A percentile compares a stretch with the other conserved stretches of the same genome.
Conservation (phyloP, 495 filamentous ascomycete species). For the Podospora anserina region DNA sequence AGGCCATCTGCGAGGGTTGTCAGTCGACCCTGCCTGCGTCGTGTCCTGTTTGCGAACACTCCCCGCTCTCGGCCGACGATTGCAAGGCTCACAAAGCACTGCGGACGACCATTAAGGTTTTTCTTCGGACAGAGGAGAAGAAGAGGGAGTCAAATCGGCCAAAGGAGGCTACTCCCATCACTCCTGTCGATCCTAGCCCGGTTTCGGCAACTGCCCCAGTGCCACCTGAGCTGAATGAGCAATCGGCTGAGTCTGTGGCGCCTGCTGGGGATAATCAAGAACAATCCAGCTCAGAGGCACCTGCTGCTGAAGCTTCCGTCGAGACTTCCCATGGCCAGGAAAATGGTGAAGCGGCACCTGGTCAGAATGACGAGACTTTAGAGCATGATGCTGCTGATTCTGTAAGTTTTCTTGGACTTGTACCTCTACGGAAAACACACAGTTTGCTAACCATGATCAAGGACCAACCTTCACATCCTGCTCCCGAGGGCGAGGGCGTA, state of each 20-base stretch:
- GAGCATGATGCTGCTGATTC: slow-evolving; percentile 6
- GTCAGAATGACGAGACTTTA: slow-evolving; percentile 9
- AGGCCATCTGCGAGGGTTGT: slow-evolving; percentile 87
- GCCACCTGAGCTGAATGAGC: slow-evolving; percentile 13
- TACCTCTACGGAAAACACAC: not conserved
- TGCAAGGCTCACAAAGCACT: slow-evolving; percentile 87
- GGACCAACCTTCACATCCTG: slow-evolving; percentile 16
- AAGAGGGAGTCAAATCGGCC: slow-evolving; percentile 63
- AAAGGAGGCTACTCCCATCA: slow-evolving; percentile 47
- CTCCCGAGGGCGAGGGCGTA: slow-evolving; percentile 8
- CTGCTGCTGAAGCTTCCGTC: slow-evolving; percentile 13
- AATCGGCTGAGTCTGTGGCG: slow-evolving; percentile 8
- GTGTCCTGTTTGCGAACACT: slow-evolving; percentile 91
- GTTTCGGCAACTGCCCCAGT: slow-evolving; percentile 25
- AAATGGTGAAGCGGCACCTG: slow-evolving; percentile 20
- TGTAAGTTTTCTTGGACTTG: slow-evolving; percentile 9
- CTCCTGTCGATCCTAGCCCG: slow-evolving; percentile 40
- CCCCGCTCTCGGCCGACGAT: slow-evolving; percentile 75
- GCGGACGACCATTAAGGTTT: slow-evolving; percentile 83
- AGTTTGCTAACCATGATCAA: slow-evolving; percentile 20
- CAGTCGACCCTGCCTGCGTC: slow-evolving; percentile 71
- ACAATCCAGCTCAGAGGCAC: slow-evolving; percentile 2
- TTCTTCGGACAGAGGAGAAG: slow-evolving; percentile 82
- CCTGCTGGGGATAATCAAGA: slow-evolving; percentile 12
- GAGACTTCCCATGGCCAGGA: slow-evolving; percentile 26